phyloP scores from a whole-genome alignment of 257 asterid genomes.

The Gentiana macrophylla region DNA sequence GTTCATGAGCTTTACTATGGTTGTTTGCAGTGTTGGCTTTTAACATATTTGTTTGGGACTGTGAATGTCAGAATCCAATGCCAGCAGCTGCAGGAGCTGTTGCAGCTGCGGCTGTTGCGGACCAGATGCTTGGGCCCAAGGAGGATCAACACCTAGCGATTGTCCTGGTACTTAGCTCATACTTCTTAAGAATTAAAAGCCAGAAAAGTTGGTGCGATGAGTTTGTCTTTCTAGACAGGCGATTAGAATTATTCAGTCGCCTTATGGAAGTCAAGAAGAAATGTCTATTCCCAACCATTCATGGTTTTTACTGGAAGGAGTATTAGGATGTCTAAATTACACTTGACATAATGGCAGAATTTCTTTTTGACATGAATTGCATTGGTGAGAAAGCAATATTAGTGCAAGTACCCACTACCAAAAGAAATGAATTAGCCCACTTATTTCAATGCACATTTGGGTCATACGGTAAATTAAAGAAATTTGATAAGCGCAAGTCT shows the following conservation, averaged over 20 bases:
- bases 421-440: too few species aligned
- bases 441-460: too few species aligned
- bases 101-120: conserved; percentile 99
- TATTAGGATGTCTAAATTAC: too few species aligned
- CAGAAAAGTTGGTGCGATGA: not conserved
- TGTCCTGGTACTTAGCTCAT: conserved; percentile 53
- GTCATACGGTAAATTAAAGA: not conserved
- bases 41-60: conserved; percentile 1
- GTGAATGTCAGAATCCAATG: conserved; percentile 56
- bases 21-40: not conserved
- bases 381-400: too few species aligned
- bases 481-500: too few species aligned
- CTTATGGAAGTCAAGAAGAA: not conserved
- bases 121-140: conserved; percentile 99
- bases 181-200: conserved; percentile 4
- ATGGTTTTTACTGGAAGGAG: too few species aligned
- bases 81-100: conserved; percentile 99
- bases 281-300: not conserved
- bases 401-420: too few species aligned
- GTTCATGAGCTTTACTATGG: not conserved
- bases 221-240: not conserved
- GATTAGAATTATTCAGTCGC: not conserved
- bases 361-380: too few species aligned
- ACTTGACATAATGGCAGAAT: too few species aligned
- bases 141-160: conserved; percentile 95